Percentiles rank a stretch among this genome's conserved stretches.
These are phyloP conservation scores for Akanthomyces lecanii DNA, from an alignment of 2,329 filamentous ascomycete genomes.

Conservation along the genomic window DNA sequence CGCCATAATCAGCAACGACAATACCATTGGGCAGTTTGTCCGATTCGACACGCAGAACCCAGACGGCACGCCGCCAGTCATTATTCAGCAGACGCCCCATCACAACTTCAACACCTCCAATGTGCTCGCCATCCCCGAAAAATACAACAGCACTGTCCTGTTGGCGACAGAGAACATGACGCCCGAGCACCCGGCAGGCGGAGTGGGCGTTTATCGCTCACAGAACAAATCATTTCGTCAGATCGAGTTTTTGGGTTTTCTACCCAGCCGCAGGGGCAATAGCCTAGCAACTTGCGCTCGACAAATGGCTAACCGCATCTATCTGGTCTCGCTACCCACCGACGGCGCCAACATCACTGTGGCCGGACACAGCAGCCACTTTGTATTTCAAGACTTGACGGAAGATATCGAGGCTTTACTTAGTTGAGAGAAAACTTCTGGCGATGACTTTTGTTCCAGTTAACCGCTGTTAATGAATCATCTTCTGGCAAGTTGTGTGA, in stretches of 20 bases:
- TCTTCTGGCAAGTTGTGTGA: no score
- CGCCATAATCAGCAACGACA: constrained; percentile 13
- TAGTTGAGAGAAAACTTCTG: neutral
- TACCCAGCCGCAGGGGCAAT: neutral
- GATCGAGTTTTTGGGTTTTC: neutral
- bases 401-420: neutral
- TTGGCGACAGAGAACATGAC: constrained; percentile 14
- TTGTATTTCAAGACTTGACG: constrained; percentile 16
- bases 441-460: neutral
- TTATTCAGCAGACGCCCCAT: constrained; percentile 12
- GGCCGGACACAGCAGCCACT: constrained; percentile 11
- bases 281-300: constrained; percentile 12
- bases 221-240: neutral
- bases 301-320: constrained; percentile 17
- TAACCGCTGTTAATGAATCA: no score
- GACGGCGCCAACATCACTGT: constrained; percentile 17
- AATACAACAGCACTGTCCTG: constrained; percentile 11
- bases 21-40: constrained; percentile 13
- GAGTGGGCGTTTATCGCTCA: neutral
- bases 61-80: constrained; percentile 6
- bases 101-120: constrained; percentile 16
- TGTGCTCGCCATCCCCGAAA: constrained; percentile 15
- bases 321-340: constrained; percentile 15
- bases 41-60: constrained; percentile 9
- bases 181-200: neutral